Conservation (phyloP, 768 basidiomycete species). For the Tricholoma flavovirens region DNA sequence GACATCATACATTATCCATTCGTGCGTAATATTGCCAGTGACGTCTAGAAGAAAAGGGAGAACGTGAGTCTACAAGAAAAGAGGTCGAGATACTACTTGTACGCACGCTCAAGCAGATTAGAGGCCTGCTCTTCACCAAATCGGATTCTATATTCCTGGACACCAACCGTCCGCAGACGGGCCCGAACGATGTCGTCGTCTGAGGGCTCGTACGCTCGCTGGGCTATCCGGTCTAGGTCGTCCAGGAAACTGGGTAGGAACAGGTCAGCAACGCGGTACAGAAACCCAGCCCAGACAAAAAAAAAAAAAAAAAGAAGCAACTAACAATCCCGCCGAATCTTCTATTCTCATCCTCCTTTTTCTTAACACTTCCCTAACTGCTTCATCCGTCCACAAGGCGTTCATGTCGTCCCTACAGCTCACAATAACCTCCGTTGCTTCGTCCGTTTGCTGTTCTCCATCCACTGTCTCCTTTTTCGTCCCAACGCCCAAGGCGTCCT, state of each 20-base stretch:
- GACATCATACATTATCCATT: constrained; percentile 68
- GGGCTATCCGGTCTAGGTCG: constrained; percentile 57
- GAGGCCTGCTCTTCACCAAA: constrained; percentile 29
- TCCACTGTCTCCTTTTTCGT: background rate
- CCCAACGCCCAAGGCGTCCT: constrained; percentile 7
- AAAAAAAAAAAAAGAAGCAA: too few relatives aligned
- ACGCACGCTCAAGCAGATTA: constrained; percentile 1
- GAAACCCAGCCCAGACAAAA: background rate
- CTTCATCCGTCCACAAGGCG: constrained; percentile 50
- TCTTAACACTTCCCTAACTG: constrained; percentile 40
- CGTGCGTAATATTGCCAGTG: constrained; percentile 31
- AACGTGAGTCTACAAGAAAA: background rate
- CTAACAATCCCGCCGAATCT: constrained; percentile 57
- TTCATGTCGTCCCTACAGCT: constrained; percentile 48
- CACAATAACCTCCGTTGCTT: constrained; percentile 47
- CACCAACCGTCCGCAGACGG: constrained; percentile 60
- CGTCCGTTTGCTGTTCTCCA: constrained; percentile 12
- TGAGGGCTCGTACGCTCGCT: constrained; percentile 47
- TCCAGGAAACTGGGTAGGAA: constrained; percentile 52
- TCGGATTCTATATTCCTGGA: constrained; percentile 60
- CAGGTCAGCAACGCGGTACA: background rate
- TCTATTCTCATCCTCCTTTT: constrained; percentile 47
- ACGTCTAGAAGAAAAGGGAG: constrained; percentile 10
- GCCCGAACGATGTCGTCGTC: constrained; percentile 65
- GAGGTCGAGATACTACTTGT: background rate